Conservation (phyloP, 78 protist genomes). For the Polysphondylium violaceum region DNA sequence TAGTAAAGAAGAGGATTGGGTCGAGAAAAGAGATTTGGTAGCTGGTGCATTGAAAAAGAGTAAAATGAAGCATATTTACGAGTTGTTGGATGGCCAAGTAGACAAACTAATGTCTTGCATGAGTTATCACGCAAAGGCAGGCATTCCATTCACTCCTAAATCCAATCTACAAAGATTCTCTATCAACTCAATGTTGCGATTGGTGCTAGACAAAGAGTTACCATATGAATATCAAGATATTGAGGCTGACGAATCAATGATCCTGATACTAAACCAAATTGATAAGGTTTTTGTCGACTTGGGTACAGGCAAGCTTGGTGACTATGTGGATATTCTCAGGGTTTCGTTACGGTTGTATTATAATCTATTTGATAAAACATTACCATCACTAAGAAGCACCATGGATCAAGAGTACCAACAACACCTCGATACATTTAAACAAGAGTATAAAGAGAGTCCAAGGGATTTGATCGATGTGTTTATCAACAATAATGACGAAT, state of each 20-base stretch:
- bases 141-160: neutral
- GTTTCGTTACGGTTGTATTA: neutral
- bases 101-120: neutral
- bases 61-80: conserved; percentile 7
- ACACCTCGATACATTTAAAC: neutral
- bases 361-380: neutral
- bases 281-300: neutral
- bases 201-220: conserved; percentile 2
- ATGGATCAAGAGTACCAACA: neutral
- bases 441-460: neutral
- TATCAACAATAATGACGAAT: neutral
- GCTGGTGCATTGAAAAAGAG: conserved; percentile 22
- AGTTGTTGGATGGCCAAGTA: conserved; percentile 9
- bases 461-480: conserved; percentile 18
- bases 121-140: neutral
- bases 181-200: conserved; percentile 1
- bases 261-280: too few species aligned
- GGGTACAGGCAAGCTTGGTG: neutral
- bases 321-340: neutral
- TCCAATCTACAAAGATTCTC: neutral
- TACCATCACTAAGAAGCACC: neutral
- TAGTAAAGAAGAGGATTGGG: conserved; percentile 12
- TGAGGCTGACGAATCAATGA: too few species aligned
- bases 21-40: conserved; percentile 10
- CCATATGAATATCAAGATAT: conserved; percentile 20